phyloP scores from a whole-genome alignment of 2,329 filamentous ascomycete genomes.

The Tolypocladium capitatum region DNA sequence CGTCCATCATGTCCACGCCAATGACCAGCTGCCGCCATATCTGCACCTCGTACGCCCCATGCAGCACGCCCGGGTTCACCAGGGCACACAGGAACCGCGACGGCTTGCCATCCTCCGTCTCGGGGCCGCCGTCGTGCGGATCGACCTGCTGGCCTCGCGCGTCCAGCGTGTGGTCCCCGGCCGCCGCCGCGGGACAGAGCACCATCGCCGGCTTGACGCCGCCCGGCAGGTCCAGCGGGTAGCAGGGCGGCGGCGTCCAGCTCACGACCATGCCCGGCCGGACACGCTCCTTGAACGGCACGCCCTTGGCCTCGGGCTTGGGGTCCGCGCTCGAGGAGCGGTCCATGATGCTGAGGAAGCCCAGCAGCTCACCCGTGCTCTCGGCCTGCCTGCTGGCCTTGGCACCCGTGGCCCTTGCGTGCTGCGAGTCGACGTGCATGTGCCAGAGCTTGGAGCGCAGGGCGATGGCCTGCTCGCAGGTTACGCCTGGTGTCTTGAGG shows the following conservation, averaged over 20 bases:
- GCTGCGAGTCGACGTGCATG: slow-evolving; percentile 25
- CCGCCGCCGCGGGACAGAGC: slow-evolving; percentile 13
- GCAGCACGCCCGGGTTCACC: slow-evolving; percentile 19
- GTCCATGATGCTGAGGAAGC: background rate
- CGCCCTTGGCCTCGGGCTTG: slow-evolving; percentile 5
- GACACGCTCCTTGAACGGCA: slow-evolving; percentile 26
- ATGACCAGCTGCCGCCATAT: slow-evolving; percentile 25
- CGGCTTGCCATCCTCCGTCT: slow-evolving; percentile 1
- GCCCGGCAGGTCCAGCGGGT: slow-evolving; percentile 3
- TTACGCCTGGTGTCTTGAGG: slow-evolving; percentile 21
- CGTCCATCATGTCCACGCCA: slow-evolving; percentile 20
- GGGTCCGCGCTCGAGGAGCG: slow-evolving; percentile 17
- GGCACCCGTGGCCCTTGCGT: too few relatives aligned
- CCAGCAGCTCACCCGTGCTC: slow-evolving; percentile 1
- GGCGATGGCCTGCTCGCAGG: slow-evolving; percentile 23
- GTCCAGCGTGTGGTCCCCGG: slow-evolving; percentile 9
- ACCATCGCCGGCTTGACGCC: slow-evolving; percentile 18
- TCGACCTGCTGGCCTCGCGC: slow-evolving; percentile 7
- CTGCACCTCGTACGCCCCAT: slow-evolving; percentile 24
- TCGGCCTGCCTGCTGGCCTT: background rate
- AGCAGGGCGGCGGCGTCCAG: slow-evolving; percentile 13
- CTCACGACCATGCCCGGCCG: slow-evolving; percentile 27
- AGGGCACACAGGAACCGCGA: slow-evolving; percentile 22
- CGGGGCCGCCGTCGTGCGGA: slow-evolving; percentile 1
- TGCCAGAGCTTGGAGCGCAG: slow-evolving; percentile 30